Percentiles rank a stretch among this genome's conserved stretches.
Conservation (phyloP, 768 basidiomycete genomes). For the Roridomyces roridus region DNA sequence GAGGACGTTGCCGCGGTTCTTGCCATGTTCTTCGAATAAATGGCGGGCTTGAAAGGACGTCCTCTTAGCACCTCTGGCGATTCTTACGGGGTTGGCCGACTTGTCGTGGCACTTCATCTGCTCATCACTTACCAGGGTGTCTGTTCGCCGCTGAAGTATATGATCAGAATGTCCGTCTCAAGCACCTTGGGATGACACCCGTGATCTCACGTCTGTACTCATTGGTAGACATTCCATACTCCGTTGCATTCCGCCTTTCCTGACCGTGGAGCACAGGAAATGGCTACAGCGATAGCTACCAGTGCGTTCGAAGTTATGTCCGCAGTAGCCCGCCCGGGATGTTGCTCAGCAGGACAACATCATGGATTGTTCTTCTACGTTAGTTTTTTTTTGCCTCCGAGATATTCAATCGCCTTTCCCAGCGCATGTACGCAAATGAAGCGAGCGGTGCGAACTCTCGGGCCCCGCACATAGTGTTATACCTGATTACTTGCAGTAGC, state of each 20-base stretch:
- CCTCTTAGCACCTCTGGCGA: constrained; percentile 52
- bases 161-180: constrained; percentile 50
- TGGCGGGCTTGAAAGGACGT: constrained; percentile 56
- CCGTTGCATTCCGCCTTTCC: not conserved
- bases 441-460: constrained; percentile 33
- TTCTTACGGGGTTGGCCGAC: constrained; percentile 52
- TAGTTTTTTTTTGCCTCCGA: not conserved
- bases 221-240: constrained; percentile 40
- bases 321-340: constrained; percentile 33
- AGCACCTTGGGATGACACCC: constrained; percentile 50
- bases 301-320: not conserved
- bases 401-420: not conserved
- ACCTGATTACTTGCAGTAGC: constrained; percentile 35
- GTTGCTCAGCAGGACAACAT: constrained; percentile 32
- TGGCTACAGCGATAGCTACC: constrained; percentile 12
- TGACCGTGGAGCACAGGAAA: not conserved
- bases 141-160: constrained; percentile 54
- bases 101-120: not conserved
- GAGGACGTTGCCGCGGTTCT: constrained; percentile 62
- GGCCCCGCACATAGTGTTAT: not conserved
- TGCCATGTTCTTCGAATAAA: constrained; percentile 61
- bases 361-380: constrained; percentile 49
- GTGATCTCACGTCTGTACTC: constrained; percentile 54
- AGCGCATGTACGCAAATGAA: constrained; percentile 43
- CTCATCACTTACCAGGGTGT: constrained; percentile 41